Evolutionary conservation across 2,329 filamentous ascomycete species (phyloP), one percentile per base, ranked within the genome.

Genomic region (Helotiales sp.): DNA sequence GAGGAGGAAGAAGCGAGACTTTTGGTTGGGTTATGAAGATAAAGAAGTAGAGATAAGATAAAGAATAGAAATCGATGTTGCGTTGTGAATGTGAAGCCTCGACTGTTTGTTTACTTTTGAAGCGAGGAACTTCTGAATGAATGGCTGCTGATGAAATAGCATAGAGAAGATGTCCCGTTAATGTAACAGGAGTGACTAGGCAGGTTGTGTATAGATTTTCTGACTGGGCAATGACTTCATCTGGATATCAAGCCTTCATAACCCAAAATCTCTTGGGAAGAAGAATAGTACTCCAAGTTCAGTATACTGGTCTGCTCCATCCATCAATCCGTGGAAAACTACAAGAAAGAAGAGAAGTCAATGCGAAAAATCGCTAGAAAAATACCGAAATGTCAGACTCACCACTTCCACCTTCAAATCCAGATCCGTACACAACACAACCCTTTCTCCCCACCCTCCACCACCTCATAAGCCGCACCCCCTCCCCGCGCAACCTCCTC

Each of bases 401-500:
- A 52, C 24, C 40, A 45, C 40, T 20, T 10, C 17, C n/a, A 45
- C 13, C 17, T 20, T n/a, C 37, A 43, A 11, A 17, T 43, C 13
- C 24, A 52, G 26, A 52, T 28, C 24, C 11, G n/a, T 13, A 52
- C 15, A 8, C 26, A 52, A 28, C 24, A 17, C 24, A 28, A 52
- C 47, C 2, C 3, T 22, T 6, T 15, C 22, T 50, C 22, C 22
- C 22, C 26, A 10, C 22, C 2, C 8, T 15, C 22, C 0, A 50
- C 15, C 20, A 1, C 11, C 10, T 50, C 47, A 50, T 1, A 50
- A 50, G 22, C 11, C 47, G 30, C 15, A 32, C 26, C 8, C n/a
- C 26, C 15, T 55, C 50, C 7, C 43, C 30, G 1, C 47, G 64
- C 34, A 57, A 55, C 10, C 50, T 63, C 24, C 37, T 63, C 15